Evolutionary conservation across 148 eudicot species (phyloP).

Genomic region (Polygonum maritimum): DNA sequence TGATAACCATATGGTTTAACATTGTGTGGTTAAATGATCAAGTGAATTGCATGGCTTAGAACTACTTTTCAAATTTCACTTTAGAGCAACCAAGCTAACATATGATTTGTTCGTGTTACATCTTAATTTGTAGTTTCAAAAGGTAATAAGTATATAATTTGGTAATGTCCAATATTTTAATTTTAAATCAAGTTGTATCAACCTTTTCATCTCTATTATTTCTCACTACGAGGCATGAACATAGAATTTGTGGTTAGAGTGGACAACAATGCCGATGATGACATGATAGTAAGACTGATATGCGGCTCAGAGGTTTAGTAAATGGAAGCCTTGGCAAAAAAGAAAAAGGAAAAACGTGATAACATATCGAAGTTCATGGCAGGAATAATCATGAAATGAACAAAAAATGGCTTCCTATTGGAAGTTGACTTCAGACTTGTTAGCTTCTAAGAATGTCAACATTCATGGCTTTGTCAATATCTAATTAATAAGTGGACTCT

Average conservation of each 20-base stretch:
- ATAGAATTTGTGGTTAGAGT: not conserved
- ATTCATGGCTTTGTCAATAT: not conserved
- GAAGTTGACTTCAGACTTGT: not conserved
- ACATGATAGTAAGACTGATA: not conserved
- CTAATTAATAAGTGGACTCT: not conserved
- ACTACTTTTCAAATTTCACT: too few relatives aligned
- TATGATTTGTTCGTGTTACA: too few relatives aligned
- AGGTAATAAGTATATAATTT: not conserved
- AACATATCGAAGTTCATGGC: not conserved
- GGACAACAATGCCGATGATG: not conserved
- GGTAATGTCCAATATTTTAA: not conserved
- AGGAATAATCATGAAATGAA: not conserved
- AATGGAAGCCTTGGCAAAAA: too few relatives aligned
- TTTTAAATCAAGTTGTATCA: not conserved
- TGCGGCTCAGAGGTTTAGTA: not conserved
- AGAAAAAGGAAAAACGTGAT: not conserved
- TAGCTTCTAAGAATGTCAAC: not conserved
- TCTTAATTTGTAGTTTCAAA: too few relatives aligned
- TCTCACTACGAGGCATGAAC: not conserved
- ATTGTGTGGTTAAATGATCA: too few relatives aligned
- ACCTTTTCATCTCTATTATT: not conserved
- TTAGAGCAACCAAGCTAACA: too few relatives aligned
- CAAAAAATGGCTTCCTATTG: not conserved
- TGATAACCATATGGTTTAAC: not conserved
- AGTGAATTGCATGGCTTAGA: too few relatives aligned